A percentile compares a stretch with the other conserved stretches of the same genome.
Conservation (phyloP, 1,284 basidiomycete species). For the Rhodotorula sp. region DNA sequence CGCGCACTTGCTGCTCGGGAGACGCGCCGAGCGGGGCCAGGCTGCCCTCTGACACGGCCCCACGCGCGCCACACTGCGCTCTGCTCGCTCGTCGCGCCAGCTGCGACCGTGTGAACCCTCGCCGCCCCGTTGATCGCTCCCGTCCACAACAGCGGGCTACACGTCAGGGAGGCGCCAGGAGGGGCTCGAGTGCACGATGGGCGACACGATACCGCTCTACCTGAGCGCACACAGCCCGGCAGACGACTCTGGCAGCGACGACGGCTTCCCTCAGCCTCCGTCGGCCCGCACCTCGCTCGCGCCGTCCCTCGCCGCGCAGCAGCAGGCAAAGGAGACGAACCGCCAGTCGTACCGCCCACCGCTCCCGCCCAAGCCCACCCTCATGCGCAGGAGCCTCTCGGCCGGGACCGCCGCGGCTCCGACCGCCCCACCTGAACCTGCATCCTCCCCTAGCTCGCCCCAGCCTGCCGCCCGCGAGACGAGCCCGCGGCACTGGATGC, state of each 20-base stretch:
- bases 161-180: not conserved
- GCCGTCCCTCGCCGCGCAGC: not conserved
- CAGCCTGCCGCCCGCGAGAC: not conserved
- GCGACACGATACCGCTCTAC: conserved; percentile 2
- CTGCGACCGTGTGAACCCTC: not conserved
- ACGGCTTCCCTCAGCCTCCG: conserved; percentile 8
- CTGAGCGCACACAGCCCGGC: not conserved
- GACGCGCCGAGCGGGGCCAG: too few species aligned
- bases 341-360: conserved; percentile 8
- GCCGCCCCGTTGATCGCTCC: not conserved
- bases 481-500: not conserved
- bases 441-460: too few species aligned
- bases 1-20: too few species aligned
- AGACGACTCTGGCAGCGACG: not conserved
- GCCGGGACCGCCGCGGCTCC: not conserved
- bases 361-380: conserved; percentile 13
- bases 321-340: not conserved
- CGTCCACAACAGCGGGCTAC: not conserved
- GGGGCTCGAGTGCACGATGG: not conserved
- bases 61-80: too few species aligned
- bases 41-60: too few species aligned
- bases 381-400: not conserved
- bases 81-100: too few species aligned
- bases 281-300: conserved; percentile 2
- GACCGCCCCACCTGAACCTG: not conserved